Percentiles rank a stretch among this genome's conserved stretches.
phyloP scores from a whole-genome alignment of 768 basidiomycete genomes.

The Phylloporus arenicola region DNA sequence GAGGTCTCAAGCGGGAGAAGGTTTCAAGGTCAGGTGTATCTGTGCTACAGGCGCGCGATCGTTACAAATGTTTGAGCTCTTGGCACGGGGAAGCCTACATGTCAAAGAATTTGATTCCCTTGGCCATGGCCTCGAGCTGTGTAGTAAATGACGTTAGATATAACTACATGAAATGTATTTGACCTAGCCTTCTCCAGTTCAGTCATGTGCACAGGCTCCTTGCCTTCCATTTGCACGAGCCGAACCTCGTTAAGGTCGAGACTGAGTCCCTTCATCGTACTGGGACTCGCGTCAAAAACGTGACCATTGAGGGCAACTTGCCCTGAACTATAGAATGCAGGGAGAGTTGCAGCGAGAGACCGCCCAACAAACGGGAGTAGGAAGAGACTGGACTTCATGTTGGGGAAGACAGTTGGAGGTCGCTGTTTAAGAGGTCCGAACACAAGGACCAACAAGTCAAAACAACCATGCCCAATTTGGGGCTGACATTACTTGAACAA shows the following conservation, averaged over 20 bases:
- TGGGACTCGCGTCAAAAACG: constrained; percentile 18
- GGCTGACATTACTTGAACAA: no score
- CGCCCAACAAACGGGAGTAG: constrained; percentile 16
- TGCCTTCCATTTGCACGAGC: constrained; percentile 69
- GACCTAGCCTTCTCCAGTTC: constrained; percentile 77
- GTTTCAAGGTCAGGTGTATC: constrained; percentile 61
- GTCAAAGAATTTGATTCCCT: constrained; percentile 82
- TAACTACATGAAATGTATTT: no score
- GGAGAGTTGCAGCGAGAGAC: constrained; percentile 19
- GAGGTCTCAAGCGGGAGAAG: constrained; percentile 32
- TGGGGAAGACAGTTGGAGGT: background rate
- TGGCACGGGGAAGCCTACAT: constrained; percentile 44
- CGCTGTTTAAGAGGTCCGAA: background rate
- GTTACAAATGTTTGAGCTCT: background rate
- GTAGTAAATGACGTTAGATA: background rate
- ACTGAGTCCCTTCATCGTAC: constrained; percentile 44
- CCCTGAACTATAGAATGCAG: background rate
- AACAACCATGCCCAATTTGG: background rate
- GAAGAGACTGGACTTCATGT: constrained; percentile 13
- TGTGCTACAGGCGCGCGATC: constrained; percentile 44
- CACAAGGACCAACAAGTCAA: constrained; percentile 9
- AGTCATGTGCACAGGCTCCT: constrained; percentile 72
- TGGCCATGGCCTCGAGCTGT: constrained; percentile 72
- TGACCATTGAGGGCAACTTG: constrained; percentile 28
- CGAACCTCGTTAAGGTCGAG: constrained; percentile 69